phyloP scores from a whole-genome alignment of 176 grass and related monocot species.

The Saccharum spontaneum region DNA sequence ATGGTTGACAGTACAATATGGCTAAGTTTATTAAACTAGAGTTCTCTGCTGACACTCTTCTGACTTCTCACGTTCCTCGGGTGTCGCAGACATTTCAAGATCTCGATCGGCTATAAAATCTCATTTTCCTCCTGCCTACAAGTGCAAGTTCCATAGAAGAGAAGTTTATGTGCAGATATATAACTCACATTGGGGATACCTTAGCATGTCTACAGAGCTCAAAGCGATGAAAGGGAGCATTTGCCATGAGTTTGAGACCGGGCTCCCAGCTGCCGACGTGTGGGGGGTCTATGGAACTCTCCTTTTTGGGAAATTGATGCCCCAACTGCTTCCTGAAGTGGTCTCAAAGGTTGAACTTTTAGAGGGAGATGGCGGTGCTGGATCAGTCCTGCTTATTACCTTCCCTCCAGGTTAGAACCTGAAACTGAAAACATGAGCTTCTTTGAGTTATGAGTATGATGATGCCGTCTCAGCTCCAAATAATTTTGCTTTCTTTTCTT shows the following conservation, averaged over 20 bases:
- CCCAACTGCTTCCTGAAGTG: slow-evolving; percentile 20
- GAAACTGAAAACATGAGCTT: neutral
- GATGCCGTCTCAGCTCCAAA: neutral
- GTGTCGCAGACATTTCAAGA: neutral
- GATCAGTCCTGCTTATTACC: slow-evolving; percentile 19
- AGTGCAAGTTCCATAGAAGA: slow-evolving; percentile 4
- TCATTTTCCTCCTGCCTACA: neutral
- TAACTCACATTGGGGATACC: too few relatives aligned
- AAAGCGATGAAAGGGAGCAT: slow-evolving; percentile 33
- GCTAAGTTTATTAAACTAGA: neutral
- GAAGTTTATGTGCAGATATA: neutral
- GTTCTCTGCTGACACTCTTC: neutral
- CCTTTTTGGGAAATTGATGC: neutral
- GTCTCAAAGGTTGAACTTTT: slow-evolving; percentile 22
- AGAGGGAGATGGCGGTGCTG: slow-evolving; percentile 33
- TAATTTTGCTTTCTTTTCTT: neutral
- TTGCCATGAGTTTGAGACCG: slow-evolving; percentile 33
- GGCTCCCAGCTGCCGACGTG: slow-evolving; percentile 18
- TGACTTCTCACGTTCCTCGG: neutral
- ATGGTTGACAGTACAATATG: neutral
- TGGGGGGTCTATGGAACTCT: slow-evolving; percentile 36
- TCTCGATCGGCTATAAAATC: neutral
- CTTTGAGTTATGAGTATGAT: neutral
- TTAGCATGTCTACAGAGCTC: neutral
- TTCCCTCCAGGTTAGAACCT: slow-evolving; percentile 37